phyloP scores from a whole-genome alignment of 129 eudicot genomes.

The Artemisia tridentata region DNA sequence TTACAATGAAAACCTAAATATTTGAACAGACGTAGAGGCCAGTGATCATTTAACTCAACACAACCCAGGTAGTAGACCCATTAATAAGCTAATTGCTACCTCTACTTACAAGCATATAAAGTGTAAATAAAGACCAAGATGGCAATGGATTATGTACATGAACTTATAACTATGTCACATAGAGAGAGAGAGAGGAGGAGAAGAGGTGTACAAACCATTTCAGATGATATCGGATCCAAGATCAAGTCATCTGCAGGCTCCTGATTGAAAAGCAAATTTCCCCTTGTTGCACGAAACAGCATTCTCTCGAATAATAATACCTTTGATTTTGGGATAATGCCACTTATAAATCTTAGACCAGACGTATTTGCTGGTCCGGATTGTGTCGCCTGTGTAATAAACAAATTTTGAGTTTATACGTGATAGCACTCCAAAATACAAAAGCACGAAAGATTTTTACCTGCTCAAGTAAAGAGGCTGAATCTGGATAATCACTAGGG shows the following conservation, averaged over 20 bases:
- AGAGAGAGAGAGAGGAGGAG: constrained; percentile 17
- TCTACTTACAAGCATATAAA: background rate
- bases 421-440: background rate
- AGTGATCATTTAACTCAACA: too few relatives aligned
- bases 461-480: constrained; percentile 87
- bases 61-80: background rate
- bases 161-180: background rate
- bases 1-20: too few relatives aligned
- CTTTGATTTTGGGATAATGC: constrained; percentile 82
- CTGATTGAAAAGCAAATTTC: constrained; percentile 95
- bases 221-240: constrained; percentile 80
- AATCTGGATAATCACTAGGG: constrained; percentile 62
- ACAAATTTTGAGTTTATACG: constrained; percentile 17
- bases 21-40: too few relatives aligned
- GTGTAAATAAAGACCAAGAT: constrained; percentile 1
- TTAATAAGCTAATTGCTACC: background rate
- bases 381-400: constrained; percentile 68
- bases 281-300: constrained; percentile 97
- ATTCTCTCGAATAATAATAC: constrained; percentile 82
- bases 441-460: constrained; percentile 28
- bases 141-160: background rate
- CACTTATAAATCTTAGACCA: constrained; percentile 90
- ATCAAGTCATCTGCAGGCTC: constrained; percentile 83
- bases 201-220: constrained; percentile 55
- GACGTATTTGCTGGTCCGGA: constrained; percentile 62